phyloP scores from a whole-genome alignment of 495 filamentous ascomycete species.

The Penicillium taxi region DNA sequence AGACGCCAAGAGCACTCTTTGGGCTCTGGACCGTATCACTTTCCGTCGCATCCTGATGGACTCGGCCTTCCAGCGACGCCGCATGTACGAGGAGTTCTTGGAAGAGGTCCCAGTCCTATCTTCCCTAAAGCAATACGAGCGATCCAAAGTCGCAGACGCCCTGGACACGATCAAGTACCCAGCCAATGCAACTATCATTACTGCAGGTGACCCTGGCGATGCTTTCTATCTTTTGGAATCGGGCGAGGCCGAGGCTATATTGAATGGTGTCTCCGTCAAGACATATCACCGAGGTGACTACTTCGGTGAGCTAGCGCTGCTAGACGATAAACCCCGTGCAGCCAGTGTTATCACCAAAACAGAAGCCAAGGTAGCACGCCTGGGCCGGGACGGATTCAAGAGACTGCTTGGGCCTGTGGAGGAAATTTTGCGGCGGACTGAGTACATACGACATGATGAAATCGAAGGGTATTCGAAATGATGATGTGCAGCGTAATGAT shows the following conservation, averaged over 20 bases:
- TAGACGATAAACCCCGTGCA: conserved; percentile 91
- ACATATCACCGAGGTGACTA: conserved; percentile 86
- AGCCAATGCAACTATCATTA: conserved; percentile 73
- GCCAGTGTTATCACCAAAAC: conserved; percentile 76
- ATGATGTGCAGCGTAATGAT: background rate
- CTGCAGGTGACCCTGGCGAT: conserved; percentile 84
- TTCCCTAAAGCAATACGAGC: conserved; percentile 79
- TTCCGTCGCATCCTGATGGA: conserved; percentile 99
- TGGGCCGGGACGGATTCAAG: conserved; percentile 93
- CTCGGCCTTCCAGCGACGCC: conserved; percentile 87
- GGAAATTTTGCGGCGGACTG: conserved; percentile 84
- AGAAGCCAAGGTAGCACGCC: conserved; percentile 80
- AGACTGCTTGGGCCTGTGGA: conserved; percentile 87
- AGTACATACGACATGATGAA: conserved; percentile 35
- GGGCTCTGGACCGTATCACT: conserved; percentile 90
- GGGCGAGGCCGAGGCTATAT: conserved; percentile 82
- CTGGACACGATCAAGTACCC: conserved; percentile 83
- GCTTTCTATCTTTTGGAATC: conserved; percentile 87
- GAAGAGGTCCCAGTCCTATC: conserved; percentile 89
- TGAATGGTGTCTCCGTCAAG: conserved; percentile 60
- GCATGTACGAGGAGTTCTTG: conserved; percentile 97
- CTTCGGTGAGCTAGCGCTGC: conserved; percentile 88
- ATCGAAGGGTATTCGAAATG: conserved; percentile 6
- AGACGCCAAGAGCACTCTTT: conserved; percentile 71
- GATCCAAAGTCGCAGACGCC: conserved; percentile 94